phyloP scores from a whole-genome alignment of 2,329 filamentous ascomycete genomes.

The Xylaria sp. region DNA sequence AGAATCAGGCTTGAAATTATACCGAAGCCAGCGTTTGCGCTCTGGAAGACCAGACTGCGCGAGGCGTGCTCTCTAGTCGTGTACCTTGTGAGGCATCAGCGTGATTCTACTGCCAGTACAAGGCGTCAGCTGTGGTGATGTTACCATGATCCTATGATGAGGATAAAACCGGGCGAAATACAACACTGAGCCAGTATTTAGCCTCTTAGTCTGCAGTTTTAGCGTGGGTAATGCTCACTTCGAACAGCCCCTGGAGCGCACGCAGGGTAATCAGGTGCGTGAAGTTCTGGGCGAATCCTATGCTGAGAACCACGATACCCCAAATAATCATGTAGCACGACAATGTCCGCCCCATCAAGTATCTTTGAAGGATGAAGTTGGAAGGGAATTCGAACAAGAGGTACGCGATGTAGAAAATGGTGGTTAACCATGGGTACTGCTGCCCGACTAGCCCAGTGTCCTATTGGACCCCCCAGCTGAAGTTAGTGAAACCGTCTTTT shows the following conservation, averaged over 20 bases:
- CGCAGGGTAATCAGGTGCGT: constrained; percentile 44
- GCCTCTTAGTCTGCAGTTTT: not conserved
- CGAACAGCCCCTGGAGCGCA: constrained; percentile 46
- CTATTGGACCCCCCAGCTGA: constrained; percentile 15
- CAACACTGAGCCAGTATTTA: constrained; percentile 37
- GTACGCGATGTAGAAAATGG: constrained; percentile 43
- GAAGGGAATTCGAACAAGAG: constrained; percentile 42
- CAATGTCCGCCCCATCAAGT: constrained; percentile 40
- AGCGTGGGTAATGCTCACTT: constrained; percentile 25
- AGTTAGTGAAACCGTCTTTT: constrained; percentile 4
- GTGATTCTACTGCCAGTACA: not conserved
- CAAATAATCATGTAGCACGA: constrained; percentile 43
- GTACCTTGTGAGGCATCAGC: constrained; percentile 40
- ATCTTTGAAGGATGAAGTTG: constrained; percentile 41
- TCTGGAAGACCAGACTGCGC: constrained; percentile 45
- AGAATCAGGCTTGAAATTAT: constrained; percentile 45
- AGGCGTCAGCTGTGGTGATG: not conserved
- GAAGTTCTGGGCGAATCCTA: constrained; percentile 47
- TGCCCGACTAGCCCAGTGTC: constrained; percentile 42
- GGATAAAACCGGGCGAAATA: constrained; percentile 47
- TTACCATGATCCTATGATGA: constrained; percentile 42
- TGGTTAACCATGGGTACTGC: constrained; percentile 45
- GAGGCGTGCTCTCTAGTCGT: constrained; percentile 47
- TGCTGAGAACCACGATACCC: constrained; percentile 45
- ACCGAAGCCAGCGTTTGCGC: constrained; percentile 46